A percentile compares a stretch with the other conserved stretches of the same genome.
Evolutionary conservation across 176 grass and related monocot species (phyloP).

Genomic region (Oryza longistaminata): DNA sequence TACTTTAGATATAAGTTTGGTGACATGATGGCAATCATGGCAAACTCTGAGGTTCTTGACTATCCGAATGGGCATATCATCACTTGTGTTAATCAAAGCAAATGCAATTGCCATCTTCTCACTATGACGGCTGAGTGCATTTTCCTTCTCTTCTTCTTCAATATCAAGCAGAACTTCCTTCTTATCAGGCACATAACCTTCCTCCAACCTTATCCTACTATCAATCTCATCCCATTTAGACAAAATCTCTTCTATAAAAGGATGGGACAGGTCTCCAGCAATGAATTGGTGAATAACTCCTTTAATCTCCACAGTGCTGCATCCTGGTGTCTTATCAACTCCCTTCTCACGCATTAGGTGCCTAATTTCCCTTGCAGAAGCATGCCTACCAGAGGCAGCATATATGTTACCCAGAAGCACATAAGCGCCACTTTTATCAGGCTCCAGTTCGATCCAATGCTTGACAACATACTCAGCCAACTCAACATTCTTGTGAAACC

Average conservation of each 20-base stretch:
- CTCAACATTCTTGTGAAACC: slow-evolving; percentile 58
- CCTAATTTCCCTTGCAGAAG: slow-evolving; percentile 48
- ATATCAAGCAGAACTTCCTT: slow-evolving; percentile 63
- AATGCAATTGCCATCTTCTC: slow-evolving; percentile 65
- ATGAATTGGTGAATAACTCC: slow-evolving; percentile 63
- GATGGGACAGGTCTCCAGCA: slow-evolving; percentile 63
- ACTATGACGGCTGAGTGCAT: slow-evolving; percentile 50
- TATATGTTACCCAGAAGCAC: slow-evolving; percentile 56
- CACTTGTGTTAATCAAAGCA: slow-evolving; percentile 46
- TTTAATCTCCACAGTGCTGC: slow-evolving; percentile 55
- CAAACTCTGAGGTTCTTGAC: slow-evolving; percentile 65
- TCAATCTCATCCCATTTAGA: slow-evolving; percentile 59
- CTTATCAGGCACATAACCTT: slow-evolving; percentile 57
- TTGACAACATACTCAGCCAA: slow-evolving; percentile 48
- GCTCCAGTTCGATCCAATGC: slow-evolving; percentile 58
- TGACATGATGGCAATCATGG: slow-evolving; percentile 61
- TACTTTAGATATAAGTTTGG: slow-evolving; percentile 66
- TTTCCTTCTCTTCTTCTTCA: slow-evolving; percentile 61
- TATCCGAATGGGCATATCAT: slow-evolving; percentile 44
- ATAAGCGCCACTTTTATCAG: slow-evolving; percentile 59
- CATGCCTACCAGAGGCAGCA: slow-evolving; percentile 49
- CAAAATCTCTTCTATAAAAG: slow-evolving; percentile 55
- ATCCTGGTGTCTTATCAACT: slow-evolving; percentile 62
- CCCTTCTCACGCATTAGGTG: slow-evolving; percentile 50
- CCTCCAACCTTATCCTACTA: slow-evolving; percentile 51